A percentile compares a stretch with the other conserved stretches of the same genome.
Conservation (phyloP, 2,329 filamentous ascomycete species). For the Blastomyces parvus region DNA sequence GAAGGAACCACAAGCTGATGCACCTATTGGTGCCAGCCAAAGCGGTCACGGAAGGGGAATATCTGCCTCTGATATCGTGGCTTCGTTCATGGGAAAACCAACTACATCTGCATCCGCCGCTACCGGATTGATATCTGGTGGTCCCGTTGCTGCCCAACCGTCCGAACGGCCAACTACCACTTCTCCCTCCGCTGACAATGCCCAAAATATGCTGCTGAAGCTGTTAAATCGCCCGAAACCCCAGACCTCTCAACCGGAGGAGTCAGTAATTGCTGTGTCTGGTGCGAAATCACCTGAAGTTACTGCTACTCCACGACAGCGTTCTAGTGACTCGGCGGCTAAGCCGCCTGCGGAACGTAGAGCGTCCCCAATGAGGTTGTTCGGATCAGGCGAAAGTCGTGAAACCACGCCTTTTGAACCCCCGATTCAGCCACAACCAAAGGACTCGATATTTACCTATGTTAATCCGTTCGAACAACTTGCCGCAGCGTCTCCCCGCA, state of each 20-base stretch:
- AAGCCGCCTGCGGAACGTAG: constrained; percentile 12
- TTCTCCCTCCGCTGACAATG: constrained; percentile 49
- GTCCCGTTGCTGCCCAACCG: constrained; percentile 18
- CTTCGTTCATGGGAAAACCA: constrained; percentile 45
- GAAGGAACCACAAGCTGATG: constrained; percentile 21
- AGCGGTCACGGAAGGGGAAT: constrained; percentile 31
- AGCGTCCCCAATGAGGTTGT: constrained; percentile 25
- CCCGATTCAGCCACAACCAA: constrained; percentile 28
- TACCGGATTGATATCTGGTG: constrained; percentile 21
- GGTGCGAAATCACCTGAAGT: constrained; percentile 24
- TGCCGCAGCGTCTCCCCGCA: constrained; percentile 55
- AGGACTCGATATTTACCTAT: constrained; percentile 54
- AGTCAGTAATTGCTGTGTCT: constrained; percentile 19
- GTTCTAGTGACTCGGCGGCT: constrained; percentile 8
- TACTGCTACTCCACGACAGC: constrained; percentile 16
- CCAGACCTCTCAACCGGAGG: constrained; percentile 21
- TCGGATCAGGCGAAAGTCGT: constrained; percentile 22
- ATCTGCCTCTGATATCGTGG: constrained; percentile 50
- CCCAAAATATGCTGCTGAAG: constrained; percentile 76
- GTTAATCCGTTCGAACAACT: constrained; percentile 64
- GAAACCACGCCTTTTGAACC: constrained; percentile 32
- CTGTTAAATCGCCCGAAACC: constrained; percentile 65
- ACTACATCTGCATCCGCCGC: constrained; percentile 23
- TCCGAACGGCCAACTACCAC: constrained; percentile 17
- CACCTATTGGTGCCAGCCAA: constrained; percentile 11